These are phyloP conservation scores for Geotrichum europaeum DNA, from an alignment of 1,139 yeast species.

Conservation along the genomic window DNA sequence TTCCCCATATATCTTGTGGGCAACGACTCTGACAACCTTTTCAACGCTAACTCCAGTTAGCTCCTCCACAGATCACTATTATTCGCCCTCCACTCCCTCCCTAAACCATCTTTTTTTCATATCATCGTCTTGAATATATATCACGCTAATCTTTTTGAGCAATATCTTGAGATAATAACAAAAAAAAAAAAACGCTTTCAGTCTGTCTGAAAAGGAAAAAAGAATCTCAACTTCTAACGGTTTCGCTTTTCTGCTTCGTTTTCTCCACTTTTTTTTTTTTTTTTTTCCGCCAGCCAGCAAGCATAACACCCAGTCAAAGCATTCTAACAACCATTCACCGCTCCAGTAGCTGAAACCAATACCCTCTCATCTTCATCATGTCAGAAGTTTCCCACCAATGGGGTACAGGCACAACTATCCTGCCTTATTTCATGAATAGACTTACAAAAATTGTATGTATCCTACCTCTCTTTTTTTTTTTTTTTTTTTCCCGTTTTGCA, in stretches of 20 bases:
- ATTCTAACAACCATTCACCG: neutral
- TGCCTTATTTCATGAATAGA: slow-evolving; percentile 16
- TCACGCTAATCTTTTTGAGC: too few relatives aligned
- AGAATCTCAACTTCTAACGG: neutral
- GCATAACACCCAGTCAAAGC: neutral
- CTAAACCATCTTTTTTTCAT: too few relatives aligned
- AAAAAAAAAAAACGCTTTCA: neutral
- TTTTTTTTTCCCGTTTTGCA: neutral
- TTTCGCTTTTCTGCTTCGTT: neutral
- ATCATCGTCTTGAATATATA: too few relatives aligned
- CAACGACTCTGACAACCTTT: too few relatives aligned
- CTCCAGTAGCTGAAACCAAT: neutral
- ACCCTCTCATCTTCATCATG: neutral
- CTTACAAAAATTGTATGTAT: slow-evolving; percentile 16
- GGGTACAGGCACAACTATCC: slow-evolving; percentile 5
- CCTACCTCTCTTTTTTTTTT: neutral
- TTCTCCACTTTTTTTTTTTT: neutral
- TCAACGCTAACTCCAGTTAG: too few relatives aligned
- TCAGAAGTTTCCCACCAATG: neutral
- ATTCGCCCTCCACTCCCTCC: too few relatives aligned
- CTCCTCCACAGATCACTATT: too few relatives aligned
- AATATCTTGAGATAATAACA: neutral
- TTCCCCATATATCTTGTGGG: too few relatives aligned
- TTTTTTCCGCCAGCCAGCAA: neutral
- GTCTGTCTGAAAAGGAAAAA: neutral